Evolutionary conservation across 108 stramenopile genomes (phyloP).

Genomic region (Pelagomonas calceolata): DNA sequence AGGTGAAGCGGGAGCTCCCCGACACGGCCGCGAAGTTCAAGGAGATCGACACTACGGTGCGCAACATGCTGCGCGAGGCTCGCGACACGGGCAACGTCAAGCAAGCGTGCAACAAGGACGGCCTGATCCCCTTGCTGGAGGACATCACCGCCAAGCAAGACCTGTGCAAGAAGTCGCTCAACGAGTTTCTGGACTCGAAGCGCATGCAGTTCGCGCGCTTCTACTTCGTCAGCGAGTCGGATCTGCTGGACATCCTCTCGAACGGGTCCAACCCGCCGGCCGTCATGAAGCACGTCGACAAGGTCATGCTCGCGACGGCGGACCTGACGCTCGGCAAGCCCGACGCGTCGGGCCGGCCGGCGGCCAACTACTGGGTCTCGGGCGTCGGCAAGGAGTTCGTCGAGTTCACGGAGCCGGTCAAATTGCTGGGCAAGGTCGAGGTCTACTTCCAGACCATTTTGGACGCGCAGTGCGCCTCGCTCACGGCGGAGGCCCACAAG

Average conservation of each 20-base stretch:
- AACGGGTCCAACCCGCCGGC: constrained; percentile 46
- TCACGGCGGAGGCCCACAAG: constrained; percentile 21
- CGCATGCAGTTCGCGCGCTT: constrained; percentile 55
- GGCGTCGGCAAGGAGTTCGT: constrained; percentile 47
- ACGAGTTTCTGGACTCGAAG: constrained; percentile 53
- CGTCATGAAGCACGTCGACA: constrained; percentile 53
- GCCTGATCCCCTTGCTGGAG: constrained; percentile 35
- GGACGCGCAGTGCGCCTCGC: constrained; percentile 18
- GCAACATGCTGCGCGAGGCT: constrained; percentile 31
- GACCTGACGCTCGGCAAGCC: constrained; percentile 24
- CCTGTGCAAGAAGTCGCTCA: constrained; percentile 52
- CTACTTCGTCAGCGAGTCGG: constrained; percentile 59
- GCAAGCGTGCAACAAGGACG: constrained; percentile 41
- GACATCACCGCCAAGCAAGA: constrained; percentile 39
- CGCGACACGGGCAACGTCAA: constrained; percentile 38
- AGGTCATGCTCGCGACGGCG: constrained; percentile 47
- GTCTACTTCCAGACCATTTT: constrained; percentile 46
- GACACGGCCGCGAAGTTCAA: constrained; percentile 51
- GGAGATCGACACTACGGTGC: constrained; percentile 43
- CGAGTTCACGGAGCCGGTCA: constrained; percentile 41
- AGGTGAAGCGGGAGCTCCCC: constrained; percentile 56
- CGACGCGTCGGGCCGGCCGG: constrained; percentile 21
- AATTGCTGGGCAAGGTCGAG: constrained; percentile 53
- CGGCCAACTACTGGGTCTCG: constrained; percentile 34
- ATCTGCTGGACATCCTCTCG: constrained; percentile 55